phyloP scores from a whole-genome alignment of 768 basidiomycete genomes.

The Pleurotus salmoneostramineus region DNA sequence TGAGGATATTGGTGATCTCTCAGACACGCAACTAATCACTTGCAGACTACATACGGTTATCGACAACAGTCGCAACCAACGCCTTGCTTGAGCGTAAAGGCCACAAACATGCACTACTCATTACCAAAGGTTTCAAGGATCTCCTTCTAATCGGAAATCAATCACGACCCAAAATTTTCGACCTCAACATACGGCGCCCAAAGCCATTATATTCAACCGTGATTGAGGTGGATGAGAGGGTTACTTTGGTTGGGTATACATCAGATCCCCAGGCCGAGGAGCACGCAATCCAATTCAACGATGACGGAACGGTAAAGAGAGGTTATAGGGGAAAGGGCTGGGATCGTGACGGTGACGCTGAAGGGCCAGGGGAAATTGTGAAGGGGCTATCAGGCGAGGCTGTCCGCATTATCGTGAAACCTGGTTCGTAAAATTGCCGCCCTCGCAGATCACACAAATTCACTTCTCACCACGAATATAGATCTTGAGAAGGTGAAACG shows the following conservation, averaged over 20 bases:
- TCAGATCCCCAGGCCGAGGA: conserved; percentile 81
- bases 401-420: conserved; percentile 74
- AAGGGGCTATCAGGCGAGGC: conserved; percentile 86
- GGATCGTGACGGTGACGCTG: conserved; percentile 66
- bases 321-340: conserved; percentile 78
- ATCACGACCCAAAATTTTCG: conserved; percentile 91
- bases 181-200: conserved; percentile 82
- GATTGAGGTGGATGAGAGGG: conserved; percentile 82
- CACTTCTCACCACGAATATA: conserved; percentile 19
- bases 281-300: conserved; percentile 74
- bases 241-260: conserved; percentile 91
- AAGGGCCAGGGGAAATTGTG: conserved; percentile 80
- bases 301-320: conserved; percentile 58
- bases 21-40: too few relatives aligned
- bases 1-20: conserved; percentile 16
- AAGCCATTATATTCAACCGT: conserved; percentile 74
- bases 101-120: conserved; percentile 84
- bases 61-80: conserved; percentile 95
- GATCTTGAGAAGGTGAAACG: conserved; percentile 49
- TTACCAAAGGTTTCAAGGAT: conserved; percentile 90
- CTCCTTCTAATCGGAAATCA: conserved; percentile 93
- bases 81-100: conserved; percentile 94
- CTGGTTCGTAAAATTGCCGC: conserved; percentile 35
- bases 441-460: not conserved
- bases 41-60: conserved; percentile 84